These are phyloP conservation scores for Pseudozyma pruni DNA, from an alignment of 1,284 basidiomycete genomes.

Conservation along the genomic window DNA sequence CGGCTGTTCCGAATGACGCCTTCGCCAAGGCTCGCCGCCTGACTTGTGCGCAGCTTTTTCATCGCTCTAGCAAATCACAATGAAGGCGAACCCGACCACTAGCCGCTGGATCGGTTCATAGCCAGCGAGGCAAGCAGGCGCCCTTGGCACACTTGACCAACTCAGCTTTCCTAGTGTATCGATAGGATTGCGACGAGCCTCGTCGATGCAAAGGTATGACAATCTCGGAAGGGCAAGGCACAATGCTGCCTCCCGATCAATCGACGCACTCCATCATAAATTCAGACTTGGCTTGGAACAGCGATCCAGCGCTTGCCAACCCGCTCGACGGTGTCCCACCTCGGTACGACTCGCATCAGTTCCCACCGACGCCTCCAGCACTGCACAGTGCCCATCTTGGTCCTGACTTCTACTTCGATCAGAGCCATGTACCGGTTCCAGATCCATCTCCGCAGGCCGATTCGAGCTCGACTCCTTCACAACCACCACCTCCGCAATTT, in stretches of 20 bases:
- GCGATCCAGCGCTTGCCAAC: background rate
- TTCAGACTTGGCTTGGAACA: background rate
- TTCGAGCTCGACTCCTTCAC: background rate
- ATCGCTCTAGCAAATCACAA: background rate
- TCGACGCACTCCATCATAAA: background rate
- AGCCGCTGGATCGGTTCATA: constrained; percentile 4
- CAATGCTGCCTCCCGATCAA: background rate
- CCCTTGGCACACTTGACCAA: too few relatives aligned
- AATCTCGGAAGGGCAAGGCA: background rate
- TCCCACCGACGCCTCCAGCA: constrained; percentile 48
- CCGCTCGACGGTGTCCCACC: constrained; percentile 23
- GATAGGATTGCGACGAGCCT: background rate
- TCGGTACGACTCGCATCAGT: constrained; percentile 37
- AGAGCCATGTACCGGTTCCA: background rate
- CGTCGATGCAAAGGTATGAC: background rate
- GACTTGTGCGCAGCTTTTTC: background rate
- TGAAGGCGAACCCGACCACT: background rate
- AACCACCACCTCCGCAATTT: constrained; percentile 10
- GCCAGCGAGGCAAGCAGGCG: too few relatives aligned
- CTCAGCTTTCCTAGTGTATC: background rate
- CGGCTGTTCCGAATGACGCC: too few relatives aligned
- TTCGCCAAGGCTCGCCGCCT: too few relatives aligned
- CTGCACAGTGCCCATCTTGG: constrained; percentile 3
- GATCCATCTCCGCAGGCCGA: background rate
- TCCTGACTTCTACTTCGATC: constrained; percentile 17